These are phyloP conservation scores for Cochlearia excelsa DNA, from an alignment of 345 rosid genomes.

Conservation along the genomic window DNA sequence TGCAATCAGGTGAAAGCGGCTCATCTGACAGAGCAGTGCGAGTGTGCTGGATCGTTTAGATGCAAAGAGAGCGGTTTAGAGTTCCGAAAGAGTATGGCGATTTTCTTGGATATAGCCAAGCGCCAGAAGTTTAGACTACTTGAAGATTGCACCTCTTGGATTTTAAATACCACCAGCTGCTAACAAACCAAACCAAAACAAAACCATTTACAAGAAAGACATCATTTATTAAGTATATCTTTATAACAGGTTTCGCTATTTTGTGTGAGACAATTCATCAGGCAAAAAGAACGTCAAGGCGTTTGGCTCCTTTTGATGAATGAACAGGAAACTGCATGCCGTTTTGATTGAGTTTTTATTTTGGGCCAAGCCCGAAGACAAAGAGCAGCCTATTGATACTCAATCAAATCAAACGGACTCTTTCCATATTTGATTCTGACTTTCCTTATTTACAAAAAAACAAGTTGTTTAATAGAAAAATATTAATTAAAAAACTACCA, in stretches of 20 bases:
- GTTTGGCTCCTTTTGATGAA: conserved; percentile 4
- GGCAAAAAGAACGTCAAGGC: conserved; percentile 11
- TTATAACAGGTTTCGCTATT: no score
- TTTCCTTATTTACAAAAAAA: no score
- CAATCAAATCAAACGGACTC: background rate
- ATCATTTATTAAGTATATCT: background rate
- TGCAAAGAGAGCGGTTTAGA: conserved; percentile 72
- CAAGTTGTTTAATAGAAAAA: no score
- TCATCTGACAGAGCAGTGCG: conserved; percentile 77
- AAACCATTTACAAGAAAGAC: no score
- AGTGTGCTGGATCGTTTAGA: conserved; percentile 71
- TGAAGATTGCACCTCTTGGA: conserved; percentile 64
- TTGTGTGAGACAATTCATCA: no score
- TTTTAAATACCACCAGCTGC: conserved; percentile 37
- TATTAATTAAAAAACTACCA: no score
- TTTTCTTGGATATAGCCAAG: conserved; percentile 60
- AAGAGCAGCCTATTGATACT: background rate
- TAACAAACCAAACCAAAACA: conserved; percentile 12
- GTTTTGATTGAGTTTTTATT: background rate
- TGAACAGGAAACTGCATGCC: background rate
- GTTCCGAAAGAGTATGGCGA: conserved; percentile 60
- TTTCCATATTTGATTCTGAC: no score
- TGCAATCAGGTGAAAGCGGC: conserved; percentile 91
- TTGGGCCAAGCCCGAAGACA: background rate
- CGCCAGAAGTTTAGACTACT: conserved; percentile 63